Evolutionary conservation across 2,329 filamentous ascomycete species (phyloP).

Genomic region (Geosmithia putterillii): DNA sequence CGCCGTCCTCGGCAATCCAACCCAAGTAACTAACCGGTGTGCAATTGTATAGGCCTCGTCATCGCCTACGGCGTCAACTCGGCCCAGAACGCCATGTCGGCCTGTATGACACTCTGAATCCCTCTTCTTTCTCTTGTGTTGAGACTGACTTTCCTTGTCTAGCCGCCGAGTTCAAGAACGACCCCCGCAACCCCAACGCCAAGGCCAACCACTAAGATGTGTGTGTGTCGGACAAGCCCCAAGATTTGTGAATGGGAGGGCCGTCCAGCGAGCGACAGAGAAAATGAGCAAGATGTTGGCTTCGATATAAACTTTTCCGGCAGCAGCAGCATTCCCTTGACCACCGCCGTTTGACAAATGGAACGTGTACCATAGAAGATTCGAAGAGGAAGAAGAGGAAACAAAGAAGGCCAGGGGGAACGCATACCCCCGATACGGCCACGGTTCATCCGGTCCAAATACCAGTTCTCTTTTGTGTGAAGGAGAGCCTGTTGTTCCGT

Average conservation of each 20-base stretch:
- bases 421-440: neutral
- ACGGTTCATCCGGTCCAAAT: constrained; percentile 1
- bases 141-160: constrained; percentile 10
- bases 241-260: no score
- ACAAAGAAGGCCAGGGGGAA: no score
- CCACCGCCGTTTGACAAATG: no score
- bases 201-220: constrained; percentile 34
- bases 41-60: constrained; percentile 51
- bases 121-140: neutral
- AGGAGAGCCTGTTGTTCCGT: no score
- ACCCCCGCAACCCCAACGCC: constrained; percentile 71
- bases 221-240: no score
- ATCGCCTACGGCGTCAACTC: constrained; percentile 89
- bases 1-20: no score
- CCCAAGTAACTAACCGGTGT: neutral
- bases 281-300: neutral
- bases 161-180: constrained; percentile 96
- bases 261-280: constrained; percentile 4
- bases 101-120: constrained; percentile 42
- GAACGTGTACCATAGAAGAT: no score
- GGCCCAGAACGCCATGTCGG: constrained; percentile 62
- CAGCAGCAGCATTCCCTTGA: no score
- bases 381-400: no score
- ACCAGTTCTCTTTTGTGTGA: constrained; percentile 1
- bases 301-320: no score